Evolutionary conservation across 1,284 basidiomycete genomes (phyloP).

Genomic region (Tremellales sp.): DNA sequence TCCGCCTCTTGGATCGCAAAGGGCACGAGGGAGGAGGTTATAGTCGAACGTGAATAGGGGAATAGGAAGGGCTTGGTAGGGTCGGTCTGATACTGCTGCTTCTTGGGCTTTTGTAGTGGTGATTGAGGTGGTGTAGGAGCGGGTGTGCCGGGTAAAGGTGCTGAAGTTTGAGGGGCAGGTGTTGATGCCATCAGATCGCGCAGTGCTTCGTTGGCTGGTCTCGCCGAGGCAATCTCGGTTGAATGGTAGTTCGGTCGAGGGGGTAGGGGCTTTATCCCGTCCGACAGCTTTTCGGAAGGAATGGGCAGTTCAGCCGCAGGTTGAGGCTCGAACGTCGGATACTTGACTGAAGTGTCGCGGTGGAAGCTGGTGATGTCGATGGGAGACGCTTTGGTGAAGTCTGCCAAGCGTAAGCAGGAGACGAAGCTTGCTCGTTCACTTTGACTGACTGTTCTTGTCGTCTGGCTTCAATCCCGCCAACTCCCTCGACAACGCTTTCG

Average conservation of each 20-base stretch:
- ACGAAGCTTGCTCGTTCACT: not conserved
- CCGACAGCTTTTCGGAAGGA: conserved; percentile 64
- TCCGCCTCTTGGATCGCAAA: conserved; percentile 95
- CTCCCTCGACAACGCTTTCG: conserved; percentile 81
- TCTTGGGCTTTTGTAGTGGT: conserved; percentile 77
- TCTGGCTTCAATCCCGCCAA: conserved; percentile 64
- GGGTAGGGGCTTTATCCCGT: conserved; percentile 86
- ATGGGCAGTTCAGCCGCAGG: conserved; percentile 42
- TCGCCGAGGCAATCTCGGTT: conserved; percentile 31
- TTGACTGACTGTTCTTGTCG: conserved; percentile 54
- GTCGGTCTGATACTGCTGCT: conserved; percentile 98
- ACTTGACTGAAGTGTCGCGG: conserved; percentile 85
- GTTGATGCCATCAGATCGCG: not conserved
- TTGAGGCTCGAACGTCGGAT: conserved; percentile 78
- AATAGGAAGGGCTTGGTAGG: conserved; percentile 91
- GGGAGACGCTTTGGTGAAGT: conserved; percentile 75
- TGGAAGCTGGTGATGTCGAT: conserved; percentile 82
- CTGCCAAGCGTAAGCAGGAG: conserved; percentile 36
- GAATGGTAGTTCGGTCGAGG: conserved; percentile 83
- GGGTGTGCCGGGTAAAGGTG: conserved; percentile 65
- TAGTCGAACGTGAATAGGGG: conserved; percentile 69
- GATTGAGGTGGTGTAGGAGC: conserved; percentile 84
- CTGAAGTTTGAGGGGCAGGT: conserved; percentile 2
- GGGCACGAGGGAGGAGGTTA: conserved; percentile 61
- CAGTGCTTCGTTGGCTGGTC: conserved; percentile 2